Evolutionary conservation across 23 red algal species (phyloP), one percentile per base, ranked within the genome.

Genomic region (Cyanidioschyzon merolae): DNA sequence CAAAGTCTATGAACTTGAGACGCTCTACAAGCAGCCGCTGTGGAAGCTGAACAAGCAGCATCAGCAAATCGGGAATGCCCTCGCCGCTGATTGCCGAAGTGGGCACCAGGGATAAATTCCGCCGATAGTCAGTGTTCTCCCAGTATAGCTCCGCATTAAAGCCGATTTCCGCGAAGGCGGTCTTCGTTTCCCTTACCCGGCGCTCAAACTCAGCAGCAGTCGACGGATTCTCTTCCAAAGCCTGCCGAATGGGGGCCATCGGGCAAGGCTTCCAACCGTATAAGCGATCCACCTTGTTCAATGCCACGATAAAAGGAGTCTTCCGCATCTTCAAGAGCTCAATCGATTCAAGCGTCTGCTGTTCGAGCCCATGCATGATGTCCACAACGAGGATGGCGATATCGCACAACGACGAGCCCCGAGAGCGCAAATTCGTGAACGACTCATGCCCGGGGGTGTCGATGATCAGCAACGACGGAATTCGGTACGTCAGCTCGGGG

Each of bases 311-410:
- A 63, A 98, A 98, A 12, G 94, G 94, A 34, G 88, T 98, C 85
- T 98, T 98, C 57, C 94, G 82, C 50, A 80, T 37, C 40, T 87
- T 88, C 67, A 98, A 76, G 35, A 98, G 82, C 41, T 91, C 83
- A 82, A 98, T 98, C 35, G 87, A 90, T 32, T 98, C 94, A 24
- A 84, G 58, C 2, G 94, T 91, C 75, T 98, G 94, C 2, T 88
- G 94, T 67, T 98, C 94, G 38, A 98, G 77, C 2, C 94, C 94
- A 68, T 98, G 94, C 88, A 91, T 91, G 74, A 98, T 98, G 63
- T 98, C 94, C 32, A 98, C 79, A 2, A 98, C 94, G 36, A 98
- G 83, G 58, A 98, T 98, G n/a, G 94, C 94, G 85, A 98, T 92
- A 67, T 98, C 94, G 77, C 94, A 98, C 34, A 98, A 82, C 39